Evolutionary conservation across 306 rosid genomes (phyloP), one percentile per base, ranked within the genome.

Genomic region (Vigna trinervia): DNA sequence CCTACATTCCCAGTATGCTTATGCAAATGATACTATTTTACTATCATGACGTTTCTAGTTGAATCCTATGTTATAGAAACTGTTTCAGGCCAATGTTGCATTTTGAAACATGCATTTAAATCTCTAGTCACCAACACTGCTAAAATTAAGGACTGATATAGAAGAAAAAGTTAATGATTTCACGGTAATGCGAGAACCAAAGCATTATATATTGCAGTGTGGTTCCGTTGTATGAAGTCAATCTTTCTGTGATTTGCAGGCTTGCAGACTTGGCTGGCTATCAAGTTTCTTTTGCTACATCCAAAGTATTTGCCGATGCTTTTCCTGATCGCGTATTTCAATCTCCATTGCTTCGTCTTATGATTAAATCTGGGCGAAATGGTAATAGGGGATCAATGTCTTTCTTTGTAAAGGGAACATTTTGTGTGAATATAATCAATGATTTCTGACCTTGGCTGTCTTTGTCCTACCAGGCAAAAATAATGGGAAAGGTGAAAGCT

Each of bases 221-320:
- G 56, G 30, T 62, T 65, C 2, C 38, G 20, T 71, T 47, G 38
- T 65, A 15, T 61, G 71, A 77, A 77, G 50, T 69, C 59, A 69
- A 70, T 69, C 59, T 17, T 77, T 80, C 57, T 56, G 62, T 79
- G 48, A 71, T 81, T 75, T 84, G 88, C 86, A 96, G 99, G 87
- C 99, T 96, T 84, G 94, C 87, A 77, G 99, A 96, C 78, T 78
- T 96, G 81, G 82, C 92, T 1, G 99, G 99, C 79, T 96, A 96
- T 80, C 96, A 94, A 73, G 96, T 96, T 83, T 81, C 82, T 28
- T 32, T 83, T 41, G 98, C 97, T 28, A 88, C 83, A 79, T 58
- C 80, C 73, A 86, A 92, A 85, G 91, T 81, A 86, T 91, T 87
- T 84, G 47, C 85, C 1, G 36, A 22, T 76, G 81, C 93, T 78